Base-by-base conservation (phyloP, 2,329 filamentous ascomycete species). In the Calcarisporium arbuscula region DNA sequence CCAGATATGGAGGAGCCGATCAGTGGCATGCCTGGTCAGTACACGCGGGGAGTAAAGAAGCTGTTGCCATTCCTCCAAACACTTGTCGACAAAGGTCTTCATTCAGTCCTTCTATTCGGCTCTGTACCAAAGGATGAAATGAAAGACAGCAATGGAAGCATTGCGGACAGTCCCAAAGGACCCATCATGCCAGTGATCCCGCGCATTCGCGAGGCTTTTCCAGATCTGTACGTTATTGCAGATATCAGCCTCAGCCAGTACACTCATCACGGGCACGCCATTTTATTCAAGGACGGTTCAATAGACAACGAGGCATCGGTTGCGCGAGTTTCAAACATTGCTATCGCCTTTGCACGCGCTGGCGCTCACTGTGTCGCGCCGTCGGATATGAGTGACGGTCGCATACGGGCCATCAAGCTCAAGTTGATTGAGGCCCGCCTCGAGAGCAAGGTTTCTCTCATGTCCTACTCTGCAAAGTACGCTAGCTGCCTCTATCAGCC, bases 381-480 rank as follows among this genome's bases (percentile, higher is more conserved):
- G n/a, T n/a, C n/a, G n/a, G n/a, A n/a, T n/a, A n/a, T n/a, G n/a
- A n/a, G n/a, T n/a, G n/a, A n/a, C n/a, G n/a, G n/a, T n/a, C n/a
- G n/a, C n/a, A n/a, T 21, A 15, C 30, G 30, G 6, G 30, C 30
- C 30, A 32, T 32, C 30, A 32, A 32, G 19, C 20, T 22, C 19
- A 32, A 32, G 19, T 16, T 32, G 11, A 32, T 32, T 23, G 18
- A 8, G 5, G 30, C 18, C 8, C 30, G 14, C 8, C 30, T 32
- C 7, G 30, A 32, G 11, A 32, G 30, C 30, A 20, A 32, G 16
- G 30, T 32, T 9, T 9, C 30, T 8, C 18, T 32, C 30, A 32
- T 32, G 30, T 32, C 30, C 11, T 32, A 32, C 20, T 32, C 30
- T 18, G 30, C 30, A 8, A 32, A 32, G 30, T 32, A 19, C 16